Conservation (phyloP, 352 stramenopile species). For the Globisporangium uncinulatum region DNA sequence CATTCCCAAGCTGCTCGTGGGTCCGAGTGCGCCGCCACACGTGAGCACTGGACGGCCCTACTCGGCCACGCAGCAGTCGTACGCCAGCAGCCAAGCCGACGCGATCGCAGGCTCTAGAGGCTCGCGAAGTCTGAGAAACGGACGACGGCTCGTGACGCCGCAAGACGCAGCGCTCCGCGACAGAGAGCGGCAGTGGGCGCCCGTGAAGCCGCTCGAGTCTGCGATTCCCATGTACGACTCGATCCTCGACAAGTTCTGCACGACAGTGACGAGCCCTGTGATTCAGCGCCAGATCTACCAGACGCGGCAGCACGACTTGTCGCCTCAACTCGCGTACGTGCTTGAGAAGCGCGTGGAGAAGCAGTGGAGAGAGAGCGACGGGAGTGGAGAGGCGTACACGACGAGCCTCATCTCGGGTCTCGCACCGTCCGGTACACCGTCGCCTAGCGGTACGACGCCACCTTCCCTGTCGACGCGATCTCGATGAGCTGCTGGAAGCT, state of each 20-base stretch:
- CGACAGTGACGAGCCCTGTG: conserved; percentile 60
- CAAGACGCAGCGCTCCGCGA: conserved; percentile 17
- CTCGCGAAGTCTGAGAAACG: conserved; percentile 3
- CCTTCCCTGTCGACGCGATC: conserved; percentile 19
- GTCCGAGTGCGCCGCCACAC: background rate
- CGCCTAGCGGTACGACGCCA: conserved; percentile 1
- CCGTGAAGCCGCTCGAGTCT: conserved; percentile 35
- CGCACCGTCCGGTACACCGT: background rate
- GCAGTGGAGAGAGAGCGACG: conserved; percentile 29
- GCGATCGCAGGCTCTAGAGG: conserved; percentile 11
- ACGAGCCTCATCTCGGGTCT: conserved; percentile 15
- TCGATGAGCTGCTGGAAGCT: conserved; percentile 38
- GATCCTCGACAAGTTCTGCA: conserved; percentile 77
- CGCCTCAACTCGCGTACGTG: conserved; percentile 64
- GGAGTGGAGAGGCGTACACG: conserved; percentile 29
- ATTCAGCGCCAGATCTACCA: conserved; percentile 79
- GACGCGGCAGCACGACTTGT: conserved; percentile 48
- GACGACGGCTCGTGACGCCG: conserved; percentile 23
- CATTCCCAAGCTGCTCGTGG: conserved; percentile 19
- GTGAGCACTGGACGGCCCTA: conserved; percentile 3
- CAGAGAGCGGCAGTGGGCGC: conserved; percentile 54
- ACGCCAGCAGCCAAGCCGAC: conserved; percentile 11
- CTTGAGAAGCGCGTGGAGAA: conserved; percentile 63
- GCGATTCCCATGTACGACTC: conserved; percentile 64
- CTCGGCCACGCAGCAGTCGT: conserved; percentile 17